phyloP scores from a whole-genome alignment of 768 basidiomycete species.

The Rhodosporidiobolus sp. region DNA sequence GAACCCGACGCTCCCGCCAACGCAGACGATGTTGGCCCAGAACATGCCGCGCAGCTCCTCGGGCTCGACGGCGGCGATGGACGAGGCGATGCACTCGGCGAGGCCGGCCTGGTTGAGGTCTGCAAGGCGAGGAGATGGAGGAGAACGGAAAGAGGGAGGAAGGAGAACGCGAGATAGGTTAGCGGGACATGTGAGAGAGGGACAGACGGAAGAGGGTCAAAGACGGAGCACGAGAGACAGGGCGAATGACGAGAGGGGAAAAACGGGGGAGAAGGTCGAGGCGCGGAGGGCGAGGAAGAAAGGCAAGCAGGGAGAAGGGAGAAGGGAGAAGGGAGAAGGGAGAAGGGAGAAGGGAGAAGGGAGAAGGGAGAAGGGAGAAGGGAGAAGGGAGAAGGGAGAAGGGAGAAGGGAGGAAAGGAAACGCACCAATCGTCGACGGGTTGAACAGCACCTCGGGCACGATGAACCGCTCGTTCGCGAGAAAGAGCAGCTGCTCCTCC shows the following conservation, averaged over 20 bases:
- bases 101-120: conserved; percentile 81
- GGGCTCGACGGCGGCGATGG: conserved; percentile 72
- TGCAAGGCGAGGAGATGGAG: too few species aligned
- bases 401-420: neutral
- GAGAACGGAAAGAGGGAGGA: too few species aligned
- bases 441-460: conserved; percentile 91
- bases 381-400: neutral
- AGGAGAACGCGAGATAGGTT: neutral
- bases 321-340: neutral
- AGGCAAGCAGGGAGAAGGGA: neutral
- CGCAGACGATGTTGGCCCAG: conserved; percentile 87
- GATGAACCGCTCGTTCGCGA: conserved; percentile 87
- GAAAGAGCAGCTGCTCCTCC: conserved; percentile 61
- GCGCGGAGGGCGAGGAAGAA: neutral
- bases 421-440: conserved; percentile 80
- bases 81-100: conserved; percentile 67
- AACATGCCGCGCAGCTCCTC: conserved; percentile 85
- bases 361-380: neutral
- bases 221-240: too few species aligned
- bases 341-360: neutral
- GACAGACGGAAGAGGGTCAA: neutral
- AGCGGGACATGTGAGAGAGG: too few species aligned
- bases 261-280: too few species aligned
- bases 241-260: too few species aligned
- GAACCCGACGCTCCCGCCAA: conserved; percentile 78